Base-by-base conservation (phyloP, 2,329 filamentous ascomycete genomes). In the Dothideomycetes sp. region DNA sequence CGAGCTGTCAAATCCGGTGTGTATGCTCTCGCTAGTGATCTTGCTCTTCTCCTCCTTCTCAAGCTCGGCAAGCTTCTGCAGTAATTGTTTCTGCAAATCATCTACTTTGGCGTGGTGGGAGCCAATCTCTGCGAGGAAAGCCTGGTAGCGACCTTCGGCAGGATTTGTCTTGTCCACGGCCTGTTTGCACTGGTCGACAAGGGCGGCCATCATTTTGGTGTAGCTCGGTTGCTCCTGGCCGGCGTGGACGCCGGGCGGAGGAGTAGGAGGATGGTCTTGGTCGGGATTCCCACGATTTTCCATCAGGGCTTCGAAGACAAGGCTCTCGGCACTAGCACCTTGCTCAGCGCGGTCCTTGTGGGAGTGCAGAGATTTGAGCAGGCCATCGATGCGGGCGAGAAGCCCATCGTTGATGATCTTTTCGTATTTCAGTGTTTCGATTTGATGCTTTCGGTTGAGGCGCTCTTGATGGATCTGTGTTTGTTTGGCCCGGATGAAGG, bases 401-500 rank as follows among this genome's bases (percentile, higher is more conserved):
- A 98, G 73, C 37, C 84, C 85, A 67, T 95, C 84, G 63, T 98
- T 96, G 67, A 98, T 81, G 53, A 85, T 75, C 46, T 84, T 81
- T 64, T 93, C 91, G 63, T 94, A 96, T 64, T 89, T 89, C 51
- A 91, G 73, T 5, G 86, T 91, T 53, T 84, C 80, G 59, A 98
- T 96, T 55, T 94, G 81, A 52, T 84, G 79, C 58, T 83, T 85
- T 42, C 91, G 81, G 54, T 93, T 82, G 50, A 79, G 72, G 40
- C 91, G 81, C 59, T 95, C 82, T 56, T 88, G 79, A 62, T 98
- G 91, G 53, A 98, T 98, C 65, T 98, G 88, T 52, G 80, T 82
- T 68, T 96, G 91, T 66, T 98, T 98, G 49, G 91, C 93, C 49
- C 89, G 85, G 61, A 98, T 98, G 64, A 98, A 98, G 45, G 89